phyloP scores from a whole-genome alignment of 495 filamentous ascomycete species.

The Hypoxylon fuscum region DNA sequence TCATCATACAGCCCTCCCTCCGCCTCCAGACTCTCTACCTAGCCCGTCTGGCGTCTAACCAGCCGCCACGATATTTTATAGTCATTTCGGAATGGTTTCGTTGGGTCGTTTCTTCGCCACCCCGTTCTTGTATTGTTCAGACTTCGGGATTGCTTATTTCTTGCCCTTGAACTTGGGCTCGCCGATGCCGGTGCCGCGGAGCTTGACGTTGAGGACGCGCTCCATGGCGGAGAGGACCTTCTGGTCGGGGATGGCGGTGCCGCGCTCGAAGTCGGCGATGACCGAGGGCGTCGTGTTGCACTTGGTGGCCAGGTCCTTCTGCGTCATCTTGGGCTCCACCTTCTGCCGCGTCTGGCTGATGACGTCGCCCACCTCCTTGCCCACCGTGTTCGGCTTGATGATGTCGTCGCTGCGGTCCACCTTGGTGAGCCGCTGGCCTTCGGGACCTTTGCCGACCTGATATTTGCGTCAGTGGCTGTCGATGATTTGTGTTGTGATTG shows the following conservation, averaged over 20 bases:
- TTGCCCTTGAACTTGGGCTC: conserved; percentile 78
- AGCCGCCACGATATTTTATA: no score
- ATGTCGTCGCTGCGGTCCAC: conserved; percentile 98
- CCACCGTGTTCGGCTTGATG: conserved; percentile 92
- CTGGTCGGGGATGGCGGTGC: conserved; percentile 82
- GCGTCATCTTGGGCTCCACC: conserved; percentile 88
- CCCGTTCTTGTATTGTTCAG: no score
- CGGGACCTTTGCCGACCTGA: conserved; percentile 53
- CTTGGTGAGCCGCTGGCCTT: conserved; percentile 97
- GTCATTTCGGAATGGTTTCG: no score
- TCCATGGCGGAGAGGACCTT: conserved; percentile 84
- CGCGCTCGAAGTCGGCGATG: conserved; percentile 86
- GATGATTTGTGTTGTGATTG: conserved; percentile 3
- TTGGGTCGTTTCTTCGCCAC: no score
- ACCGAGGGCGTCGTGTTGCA: conserved; percentile 85
- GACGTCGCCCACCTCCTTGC: conserved; percentile 78
- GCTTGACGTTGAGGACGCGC: conserved; percentile 83
- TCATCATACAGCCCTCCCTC: conserved; percentile 13
- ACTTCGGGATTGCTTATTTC: no score
- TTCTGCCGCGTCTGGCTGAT: conserved; percentile 76
- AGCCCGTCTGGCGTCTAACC: no score
- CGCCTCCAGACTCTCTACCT: no score
- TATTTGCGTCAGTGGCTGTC: conserved; percentile 32
- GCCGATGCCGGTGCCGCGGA: conserved; percentile 81
- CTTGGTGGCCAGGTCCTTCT: conserved; percentile 95